A percentile compares a stretch with the other conserved stretches of the same genome.
Conservation (phyloP, 202 grass and related monocot genomes). For the Zoysia matrella region DNA sequence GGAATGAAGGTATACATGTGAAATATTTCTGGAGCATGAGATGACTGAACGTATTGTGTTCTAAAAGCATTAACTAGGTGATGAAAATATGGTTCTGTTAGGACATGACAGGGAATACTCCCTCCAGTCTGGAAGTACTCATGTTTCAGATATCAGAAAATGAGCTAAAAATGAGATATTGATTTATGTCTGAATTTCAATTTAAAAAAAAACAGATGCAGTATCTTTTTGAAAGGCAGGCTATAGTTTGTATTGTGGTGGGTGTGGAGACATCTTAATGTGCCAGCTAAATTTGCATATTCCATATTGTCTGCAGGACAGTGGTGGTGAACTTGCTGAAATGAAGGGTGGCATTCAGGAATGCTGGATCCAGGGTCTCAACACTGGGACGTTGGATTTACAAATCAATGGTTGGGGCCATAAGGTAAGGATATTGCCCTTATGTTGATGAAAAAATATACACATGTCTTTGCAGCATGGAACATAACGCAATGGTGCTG, state of each 20-base stretch:
- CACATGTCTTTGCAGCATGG: neutral
- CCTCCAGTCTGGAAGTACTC: too few relatives aligned
- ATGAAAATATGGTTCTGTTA: neutral
- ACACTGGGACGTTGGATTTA: constrained; percentile 88
- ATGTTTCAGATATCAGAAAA: too few relatives aligned
- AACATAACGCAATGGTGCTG: neutral
- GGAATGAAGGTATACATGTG: constrained; percentile 67
- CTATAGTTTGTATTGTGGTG: neutral
- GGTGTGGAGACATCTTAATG: constrained; percentile 15
- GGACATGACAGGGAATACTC: neutral
- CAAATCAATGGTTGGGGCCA: constrained; percentile 78
- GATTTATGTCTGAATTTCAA: too few relatives aligned
- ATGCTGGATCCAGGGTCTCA: constrained; percentile 76
- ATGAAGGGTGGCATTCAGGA: constrained; percentile 68
- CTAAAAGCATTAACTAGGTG: neutral
- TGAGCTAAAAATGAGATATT: too few relatives aligned
- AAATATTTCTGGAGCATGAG: constrained; percentile 1
- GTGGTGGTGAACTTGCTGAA: constrained; percentile 72
- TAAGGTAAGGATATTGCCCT: constrained; percentile 54
- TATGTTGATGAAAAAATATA: neutral
- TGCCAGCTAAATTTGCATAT: constrained; percentile 31
- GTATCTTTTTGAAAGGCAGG: neutral
- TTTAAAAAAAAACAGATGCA: too few relatives aligned
- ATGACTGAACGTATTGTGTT: neutral
- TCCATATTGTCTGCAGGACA: constrained; percentile 71